Evolutionary conservation across 2,329 filamentous ascomycete genomes (phyloP), one percentile per base, ranked within the genome.

Genomic region (Fusarium newnesense): DNA sequence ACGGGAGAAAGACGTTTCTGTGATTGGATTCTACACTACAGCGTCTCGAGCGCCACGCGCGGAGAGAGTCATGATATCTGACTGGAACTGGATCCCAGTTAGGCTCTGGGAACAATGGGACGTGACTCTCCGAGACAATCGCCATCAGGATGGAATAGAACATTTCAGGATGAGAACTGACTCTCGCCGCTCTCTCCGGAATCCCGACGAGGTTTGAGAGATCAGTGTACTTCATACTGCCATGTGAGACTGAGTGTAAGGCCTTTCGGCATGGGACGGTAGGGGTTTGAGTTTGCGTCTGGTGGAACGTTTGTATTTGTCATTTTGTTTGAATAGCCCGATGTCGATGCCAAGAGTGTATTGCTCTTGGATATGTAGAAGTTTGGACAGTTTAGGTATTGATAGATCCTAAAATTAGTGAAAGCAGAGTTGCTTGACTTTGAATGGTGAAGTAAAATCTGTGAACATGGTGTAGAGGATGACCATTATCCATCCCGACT

Each of bases 1-100:
- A 3, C 8, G n/a, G 34, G 50, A 54, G 26, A 1, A 16, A 13
- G 21, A 12, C n/a, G 18, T 15, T 21, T 4, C 26, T 5, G 19
- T 54, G 10, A 24, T 54, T n/a, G 50, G 50, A 7, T 54, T 54
- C 50, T 54, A 54, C 16, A 42, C 36, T 11, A 2, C 50, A 28
- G 24, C 34, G 28, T 40, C 36, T 54, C 34, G 36, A 9, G 19
- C 5, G 3, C 21, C 50, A 4, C 19, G 9, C 13, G 8, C 3
- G 5, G 15, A 19, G 13, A 54, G 34, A 28, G 28, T 8, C 19
- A 16, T 9, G 19, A 54, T 54, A 15, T 40, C 50, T 28, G 50
- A 54, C 50, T 54, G 50, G 50, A 54, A 54, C 50, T 54, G 50
- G 50, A 54, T 54, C 36, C 50, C 50, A 8, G 10, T 7, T 54